Evolutionary conservation across 192 early-diverging fungal species (phyloP), one percentile per base, ranked within the genome.

Genomic region (Coemansia sp.): DNA sequence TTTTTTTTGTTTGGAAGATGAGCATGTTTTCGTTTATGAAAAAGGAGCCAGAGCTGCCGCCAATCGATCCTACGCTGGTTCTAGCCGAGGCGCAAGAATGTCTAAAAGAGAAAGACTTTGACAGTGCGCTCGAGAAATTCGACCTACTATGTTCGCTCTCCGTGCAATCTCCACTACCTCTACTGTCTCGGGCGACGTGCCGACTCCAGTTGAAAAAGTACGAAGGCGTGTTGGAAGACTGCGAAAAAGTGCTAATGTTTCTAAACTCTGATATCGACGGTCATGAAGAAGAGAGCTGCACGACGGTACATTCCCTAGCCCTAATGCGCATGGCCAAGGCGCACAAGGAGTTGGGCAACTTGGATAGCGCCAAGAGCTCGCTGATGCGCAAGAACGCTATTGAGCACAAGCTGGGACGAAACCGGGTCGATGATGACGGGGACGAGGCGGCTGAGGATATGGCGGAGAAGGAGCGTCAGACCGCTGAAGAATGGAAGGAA

Each of bases 311-410:
- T 41, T 85, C 83, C 31, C 63, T 85, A 62, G 83, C 83, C 24
- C 73, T 85, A n/a, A 43, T 85, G 73, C 79, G 83, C 22, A 78
- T 85, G 83, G 83, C 83, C 63, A 85, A 85, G 68, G 83, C 83
- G 31, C 49, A 81, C 70, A 85, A 85, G 73, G 83, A 85, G 49
- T 68, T 85, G 52, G 83, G 79, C 49, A 73, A 65, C 6, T 2
- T 78, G 43, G 83, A 85, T 34, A 76, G 77, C 10, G 75, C 79
- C 33, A 85, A 81, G 69, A 81, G 75, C 38, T 75, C 83, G 5
- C 50, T 85, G 39, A 81, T 81, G 83, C 69, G 83, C 50, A 80
- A 72, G 40, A 85, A 85, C 55, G 83, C 73, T 10, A 73, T 85
- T 13, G 83, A 85, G 69, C 83, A 85, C 40, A 85, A 78, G 70